Conservation (phyloP, 75 land plant genomes). For the Selaginella tamariscina region DNA sequence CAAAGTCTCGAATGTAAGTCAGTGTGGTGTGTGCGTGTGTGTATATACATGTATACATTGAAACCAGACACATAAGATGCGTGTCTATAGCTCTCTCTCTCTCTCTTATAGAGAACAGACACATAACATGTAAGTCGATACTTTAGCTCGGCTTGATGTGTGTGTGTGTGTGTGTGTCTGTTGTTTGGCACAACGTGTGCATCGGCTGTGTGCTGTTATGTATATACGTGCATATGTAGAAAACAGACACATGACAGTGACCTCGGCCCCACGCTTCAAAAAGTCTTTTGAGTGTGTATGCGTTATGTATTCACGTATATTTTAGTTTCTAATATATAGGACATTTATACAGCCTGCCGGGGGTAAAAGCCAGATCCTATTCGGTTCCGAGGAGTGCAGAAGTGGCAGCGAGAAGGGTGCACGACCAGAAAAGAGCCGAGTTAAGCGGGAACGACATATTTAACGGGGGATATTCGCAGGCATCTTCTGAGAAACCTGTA, state of each 20-base stretch:
- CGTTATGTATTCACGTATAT: background rate
- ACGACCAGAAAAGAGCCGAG: slow-evolving; percentile 60
- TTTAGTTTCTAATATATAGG: background rate
- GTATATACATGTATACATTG: background rate
- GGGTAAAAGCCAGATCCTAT: slow-evolving; percentile 31
- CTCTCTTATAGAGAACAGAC: background rate
- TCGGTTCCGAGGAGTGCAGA: slow-evolving; percentile 20
- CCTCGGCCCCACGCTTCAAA: background rate
- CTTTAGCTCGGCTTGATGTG: background rate
- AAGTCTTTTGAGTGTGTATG: background rate
- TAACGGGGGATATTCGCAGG: slow-evolving; percentile 13
- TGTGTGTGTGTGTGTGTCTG: background rate
- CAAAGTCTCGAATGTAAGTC: slow-evolving; percentile 76
- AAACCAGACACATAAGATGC: no score
- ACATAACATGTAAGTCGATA: background rate
- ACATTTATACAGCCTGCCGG: slow-evolving; percentile 36
- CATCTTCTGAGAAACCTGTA: slow-evolving; percentile 21
- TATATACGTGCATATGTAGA: background rate
- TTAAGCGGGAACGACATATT: slow-evolving; percentile 54
- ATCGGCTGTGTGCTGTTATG: no score
- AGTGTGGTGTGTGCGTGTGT: background rate
- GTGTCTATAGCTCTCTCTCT: background rate
- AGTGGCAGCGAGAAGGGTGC: slow-evolving; percentile 28
- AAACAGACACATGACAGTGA: background rate
- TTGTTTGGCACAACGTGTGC: no score